A percentile compares a stretch with the other conserved stretches of the same genome.
phyloP scores from a whole-genome alignment of 1,139 yeast species.

The Kazachstania sp. region DNA sequence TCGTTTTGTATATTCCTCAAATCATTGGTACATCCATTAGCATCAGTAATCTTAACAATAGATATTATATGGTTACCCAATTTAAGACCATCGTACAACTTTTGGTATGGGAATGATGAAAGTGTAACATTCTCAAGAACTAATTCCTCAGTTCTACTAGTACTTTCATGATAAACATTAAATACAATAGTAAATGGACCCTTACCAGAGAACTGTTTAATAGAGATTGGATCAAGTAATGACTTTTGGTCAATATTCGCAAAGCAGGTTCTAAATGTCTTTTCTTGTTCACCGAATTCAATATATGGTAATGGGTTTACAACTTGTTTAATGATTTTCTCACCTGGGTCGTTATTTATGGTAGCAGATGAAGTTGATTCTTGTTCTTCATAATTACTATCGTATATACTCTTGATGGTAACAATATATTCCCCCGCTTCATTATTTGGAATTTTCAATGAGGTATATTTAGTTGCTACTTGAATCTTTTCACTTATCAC shows the following conservation, averaged over 20 bases:
- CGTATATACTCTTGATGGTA: slow-evolving; percentile 54
- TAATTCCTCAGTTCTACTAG: slow-evolving; percentile 39
- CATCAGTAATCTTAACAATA: slow-evolving; percentile 52
- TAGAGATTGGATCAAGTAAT: slow-evolving; percentile 44
- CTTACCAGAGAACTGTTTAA: slow-evolving; percentile 44
- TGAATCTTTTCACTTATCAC: slow-evolving; percentile 34
- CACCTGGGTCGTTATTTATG: slow-evolving; percentile 28
- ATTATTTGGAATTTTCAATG: slow-evolving; percentile 36
- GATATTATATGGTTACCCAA: slow-evolving; percentile 52
- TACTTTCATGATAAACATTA: slow-evolving; percentile 45
- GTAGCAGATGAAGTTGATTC: slow-evolving; percentile 5
- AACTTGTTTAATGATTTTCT: slow-evolving; percentile 46
- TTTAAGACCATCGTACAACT: slow-evolving; percentile 38
- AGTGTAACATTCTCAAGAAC: slow-evolving; percentile 33
- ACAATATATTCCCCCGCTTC: slow-evolving; percentile 55
- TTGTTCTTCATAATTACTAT: slow-evolving; percentile 50
- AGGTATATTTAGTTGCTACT: slow-evolving; percentile 45
- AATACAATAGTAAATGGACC: slow-evolving; percentile 57
- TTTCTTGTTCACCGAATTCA: slow-evolving; percentile 40
- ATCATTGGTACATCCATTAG: slow-evolving; percentile 56
- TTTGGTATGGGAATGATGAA: slow-evolving; percentile 31
- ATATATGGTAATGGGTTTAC: slow-evolving; percentile 57
- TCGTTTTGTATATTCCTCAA: slow-evolving; percentile 5
- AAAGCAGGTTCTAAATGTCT: slow-evolving; percentile 50
- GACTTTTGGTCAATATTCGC: slow-evolving; percentile 35